Evolutionary conservation across 2,329 filamentous ascomycete species (phyloP).

Genomic region (Davidsoniella eucalypti): DNA sequence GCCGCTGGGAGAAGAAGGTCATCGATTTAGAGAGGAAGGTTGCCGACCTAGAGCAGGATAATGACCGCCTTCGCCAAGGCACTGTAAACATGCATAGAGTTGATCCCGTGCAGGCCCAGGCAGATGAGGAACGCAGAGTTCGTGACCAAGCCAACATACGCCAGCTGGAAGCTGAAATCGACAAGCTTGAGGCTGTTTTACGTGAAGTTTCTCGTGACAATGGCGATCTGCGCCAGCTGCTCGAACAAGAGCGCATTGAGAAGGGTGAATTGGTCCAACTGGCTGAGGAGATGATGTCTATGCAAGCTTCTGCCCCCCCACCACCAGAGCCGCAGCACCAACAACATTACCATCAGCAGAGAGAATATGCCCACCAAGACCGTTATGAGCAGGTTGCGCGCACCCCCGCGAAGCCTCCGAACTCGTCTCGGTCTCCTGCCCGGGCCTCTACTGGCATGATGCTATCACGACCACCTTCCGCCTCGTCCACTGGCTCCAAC

Average conservation of each 20-base stretch:
- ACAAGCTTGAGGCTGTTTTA: slow-evolving; percentile 59
- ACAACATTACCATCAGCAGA: slow-evolving; percentile 12
- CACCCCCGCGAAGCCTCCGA: slow-evolving; percentile 14
- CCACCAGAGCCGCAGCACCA: slow-evolving; percentile 1
- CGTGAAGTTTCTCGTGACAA: slow-evolving; percentile 55
- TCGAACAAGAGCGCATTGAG: slow-evolving; percentile 62
- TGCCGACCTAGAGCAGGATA: slow-evolving; percentile 53
- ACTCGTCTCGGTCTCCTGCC: slow-evolving; percentile 15
- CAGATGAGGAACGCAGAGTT: slow-evolving; percentile 42
- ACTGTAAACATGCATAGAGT: slow-evolving; percentile 17
- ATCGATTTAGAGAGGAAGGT: slow-evolving; percentile 60
- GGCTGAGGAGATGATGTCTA: slow-evolving; percentile 68
- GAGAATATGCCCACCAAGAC: slow-evolving; percentile 13
- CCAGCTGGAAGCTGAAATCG: slow-evolving; percentile 56
- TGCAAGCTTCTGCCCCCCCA: slow-evolving; percentile 33
- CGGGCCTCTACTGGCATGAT: slow-evolving; percentile 10
- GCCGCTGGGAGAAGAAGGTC: slow-evolving; percentile 76
- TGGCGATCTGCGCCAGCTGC: slow-evolving; percentile 42
- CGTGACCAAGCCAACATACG: slow-evolving; percentile 45
- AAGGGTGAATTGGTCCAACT: slow-evolving; percentile 70
- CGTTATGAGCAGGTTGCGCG: slow-evolving; percentile 15
- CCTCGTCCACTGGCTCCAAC: slow-evolving; percentile 10
- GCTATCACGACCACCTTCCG: slow-evolving; percentile 8
- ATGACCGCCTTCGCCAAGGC: slow-evolving; percentile 52
- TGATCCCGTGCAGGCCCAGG: slow-evolving; percentile 25